Evolutionary conservation across 352 stramenopile species (phyloP).

Genomic region (Pythium apleroticum): DNA sequence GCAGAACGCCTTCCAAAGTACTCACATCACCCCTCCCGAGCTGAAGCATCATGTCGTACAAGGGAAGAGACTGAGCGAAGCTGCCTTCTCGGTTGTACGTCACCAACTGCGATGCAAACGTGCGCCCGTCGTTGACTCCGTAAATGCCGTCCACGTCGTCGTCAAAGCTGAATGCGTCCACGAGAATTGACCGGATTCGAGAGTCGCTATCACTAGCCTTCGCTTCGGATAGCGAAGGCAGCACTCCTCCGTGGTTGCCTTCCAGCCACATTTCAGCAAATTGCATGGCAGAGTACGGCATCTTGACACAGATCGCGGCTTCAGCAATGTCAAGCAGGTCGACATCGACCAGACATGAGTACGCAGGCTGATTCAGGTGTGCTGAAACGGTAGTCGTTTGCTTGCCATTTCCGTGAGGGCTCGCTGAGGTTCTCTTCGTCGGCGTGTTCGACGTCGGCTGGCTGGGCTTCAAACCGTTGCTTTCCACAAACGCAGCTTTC

Average conservation of each 20-base stretch:
- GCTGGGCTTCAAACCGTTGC: conserved; percentile 34
- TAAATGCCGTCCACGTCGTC: conserved; percentile 74
- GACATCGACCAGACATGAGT: conserved; percentile 61
- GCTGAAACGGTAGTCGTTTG: not conserved
- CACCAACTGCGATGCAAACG: conserved; percentile 64
- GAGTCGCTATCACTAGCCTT: conserved; percentile 25
- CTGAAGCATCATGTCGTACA: conserved; percentile 76
- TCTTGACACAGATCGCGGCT: conserved; percentile 68
- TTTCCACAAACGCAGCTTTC: conserved; percentile 71
- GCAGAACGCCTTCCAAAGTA: conserved; percentile 49
- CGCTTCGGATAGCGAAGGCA: conserved; percentile 38
- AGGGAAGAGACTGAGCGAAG: conserved; percentile 57
- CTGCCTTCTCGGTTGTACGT: conserved; percentile 71
- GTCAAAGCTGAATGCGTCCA: conserved; percentile 64
- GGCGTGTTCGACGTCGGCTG: conserved; percentile 2
- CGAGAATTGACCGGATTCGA: conserved; percentile 48
- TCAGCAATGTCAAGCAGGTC: conserved; percentile 64
- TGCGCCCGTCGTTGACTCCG: conserved; percentile 74
- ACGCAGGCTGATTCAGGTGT: conserved; percentile 36
- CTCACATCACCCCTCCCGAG: conserved; percentile 26
- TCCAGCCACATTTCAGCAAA: conserved; percentile 90
- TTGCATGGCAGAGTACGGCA: conserved; percentile 89
- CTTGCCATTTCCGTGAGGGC: not conserved
- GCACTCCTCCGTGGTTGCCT: conserved; percentile 42
- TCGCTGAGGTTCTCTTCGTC: not conserved